Evolutionary conservation across 768 basidiomycete genomes (phyloP).

Genomic region (Mycena latifolia): DNA sequence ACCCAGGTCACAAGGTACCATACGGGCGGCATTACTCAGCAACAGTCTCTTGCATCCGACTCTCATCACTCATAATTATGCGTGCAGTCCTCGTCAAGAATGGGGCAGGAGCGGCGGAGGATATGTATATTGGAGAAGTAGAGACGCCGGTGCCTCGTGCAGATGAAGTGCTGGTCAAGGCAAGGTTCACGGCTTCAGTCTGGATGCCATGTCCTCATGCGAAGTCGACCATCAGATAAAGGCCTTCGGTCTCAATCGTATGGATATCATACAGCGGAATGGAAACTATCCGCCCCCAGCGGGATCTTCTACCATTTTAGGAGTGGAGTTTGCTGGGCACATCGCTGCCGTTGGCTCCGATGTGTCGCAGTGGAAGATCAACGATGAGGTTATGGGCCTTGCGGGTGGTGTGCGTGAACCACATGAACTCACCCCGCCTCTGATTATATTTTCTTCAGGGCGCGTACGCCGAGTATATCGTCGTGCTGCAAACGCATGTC

Average conservation of each 20-base stretch:
- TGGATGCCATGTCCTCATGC: constrained; percentile 9
- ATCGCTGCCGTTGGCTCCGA: constrained; percentile 66
- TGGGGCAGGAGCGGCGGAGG: constrained; percentile 80
- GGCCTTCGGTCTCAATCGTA: constrained; percentile 90
- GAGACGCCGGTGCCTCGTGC: constrained; percentile 69
- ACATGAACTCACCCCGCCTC: constrained; percentile 22
- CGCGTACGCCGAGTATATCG: constrained; percentile 91
- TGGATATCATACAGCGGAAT: constrained; percentile 83
- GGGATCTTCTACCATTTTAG: constrained; percentile 81
- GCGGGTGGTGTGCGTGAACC: constrained; percentile 78
- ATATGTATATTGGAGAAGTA: constrained; percentile 81
- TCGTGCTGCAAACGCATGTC: constrained; percentile 72
- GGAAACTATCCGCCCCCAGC: constrained; percentile 84
- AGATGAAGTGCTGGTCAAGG: constrained; percentile 86
- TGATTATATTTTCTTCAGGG: constrained; percentile 62
- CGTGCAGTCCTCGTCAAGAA: constrained; percentile 84
- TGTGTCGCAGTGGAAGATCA: constrained; percentile 66
- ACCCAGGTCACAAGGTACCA: too few relatives aligned
- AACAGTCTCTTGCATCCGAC: background rate
- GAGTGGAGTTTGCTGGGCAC: constrained; percentile 88
- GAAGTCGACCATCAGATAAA: constrained; percentile 61
- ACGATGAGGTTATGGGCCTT: constrained; percentile 85
- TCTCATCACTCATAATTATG: constrained; percentile 57
- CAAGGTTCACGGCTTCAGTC: constrained; percentile 39
- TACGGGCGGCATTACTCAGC: constrained; percentile 8